Evolutionary conservation across 2,329 filamentous ascomycete genomes (phyloP), one percentile per base, ranked within the genome.

Genomic region (Cercospora zeae-maydis): DNA sequence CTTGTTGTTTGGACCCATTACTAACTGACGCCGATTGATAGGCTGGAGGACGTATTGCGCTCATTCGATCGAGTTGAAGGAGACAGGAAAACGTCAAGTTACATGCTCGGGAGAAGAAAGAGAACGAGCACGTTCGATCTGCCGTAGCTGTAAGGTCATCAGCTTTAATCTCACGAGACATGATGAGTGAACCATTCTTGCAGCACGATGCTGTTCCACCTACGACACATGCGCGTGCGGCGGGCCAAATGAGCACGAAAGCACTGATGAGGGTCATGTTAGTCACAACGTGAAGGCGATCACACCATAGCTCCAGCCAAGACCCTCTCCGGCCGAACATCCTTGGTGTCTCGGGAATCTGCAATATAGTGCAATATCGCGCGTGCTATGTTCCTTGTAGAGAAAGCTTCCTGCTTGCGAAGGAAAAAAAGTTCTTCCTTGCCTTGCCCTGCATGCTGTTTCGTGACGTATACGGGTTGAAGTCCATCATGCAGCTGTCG

Each of bases 1-100:
- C 11, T 31, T 33, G 6, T 27, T 6, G 6, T 27, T 37, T 2
- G 19, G 39, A 21, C 8, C 39, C 27, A 37, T 33, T 53, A n/a
- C 14, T 30, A 10, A 30, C 53, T 56, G n/a, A 56, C 34, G 36
- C 49, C 19, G 7, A 10, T 34, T 3, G n/a, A 27, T n/a, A 61
- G 59, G 59, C 59, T 4, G 59, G 59, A 9, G 59, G 59, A 16
- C 59, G 59, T 21, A 61, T 61, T 13, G 59, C 59, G 13, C 59
- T 61, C n/a, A 36, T 56, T 27, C 39, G 53, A 21, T 24, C 21
- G 11, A 42, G 24, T 21, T 56, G 34, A 56, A 13, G 13, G 1
- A 16, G 6, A 24, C 24, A 45, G 39, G 10, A 27, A 27, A 27
- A 6, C 6, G 24, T 27, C 24, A n/a, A n/a, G n/a, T n/a, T n/a